Conservation (phyloP, 768 basidiomycete species). For the Tylopilus rubrobrunneus region DNA sequence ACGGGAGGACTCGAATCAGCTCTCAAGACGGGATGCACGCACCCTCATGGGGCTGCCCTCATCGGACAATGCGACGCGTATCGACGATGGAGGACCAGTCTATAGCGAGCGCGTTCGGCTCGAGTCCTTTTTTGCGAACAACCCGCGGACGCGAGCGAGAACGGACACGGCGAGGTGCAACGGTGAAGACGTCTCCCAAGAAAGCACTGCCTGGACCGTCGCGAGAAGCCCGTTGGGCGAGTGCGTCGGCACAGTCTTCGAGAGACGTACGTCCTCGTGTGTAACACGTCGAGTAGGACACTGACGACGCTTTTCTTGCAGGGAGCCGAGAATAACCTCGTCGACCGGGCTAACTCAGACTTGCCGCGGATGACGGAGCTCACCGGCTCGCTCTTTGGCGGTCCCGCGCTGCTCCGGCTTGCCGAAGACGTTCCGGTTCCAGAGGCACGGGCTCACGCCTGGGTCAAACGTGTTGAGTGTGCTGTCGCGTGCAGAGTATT, state of each 20-base stretch:
- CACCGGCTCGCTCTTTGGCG: conserved; percentile 48
- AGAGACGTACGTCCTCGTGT: too few species aligned
- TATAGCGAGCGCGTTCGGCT: conserved; percentile 44
- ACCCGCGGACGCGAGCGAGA: conserved; percentile 18
- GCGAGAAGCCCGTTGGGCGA: conserved; percentile 53
- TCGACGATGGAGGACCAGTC: conserved; percentile 16
- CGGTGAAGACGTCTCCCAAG: conserved; percentile 8
- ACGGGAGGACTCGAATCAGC: conserved; percentile 78
- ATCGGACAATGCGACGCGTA: conserved; percentile 20
- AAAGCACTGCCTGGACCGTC: conserved; percentile 61
- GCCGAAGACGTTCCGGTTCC: conserved; percentile 59
- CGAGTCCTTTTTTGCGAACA: conserved; percentile 56
- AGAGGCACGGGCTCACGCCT: too few species aligned
- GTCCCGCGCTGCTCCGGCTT: conserved; percentile 78
- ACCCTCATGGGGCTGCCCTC: conserved; percentile 62
- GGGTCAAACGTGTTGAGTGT: too few species aligned
- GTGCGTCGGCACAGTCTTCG: conserved; percentile 22
- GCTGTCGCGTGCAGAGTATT: too few species aligned
- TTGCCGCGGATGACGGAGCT: conserved; percentile 61
- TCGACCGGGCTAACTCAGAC: conserved; percentile 88
- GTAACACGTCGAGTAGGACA: too few species aligned
- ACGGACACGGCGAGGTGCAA: conserved; percentile 9
- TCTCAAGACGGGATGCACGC: conserved; percentile 76
- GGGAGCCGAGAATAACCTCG: conserved; percentile 47
- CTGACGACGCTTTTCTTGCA: too few species aligned